Evolutionary conservation across 805 yeast genomes (phyloP).

Genomic region (Starmerella ratchasimensis): DNA sequence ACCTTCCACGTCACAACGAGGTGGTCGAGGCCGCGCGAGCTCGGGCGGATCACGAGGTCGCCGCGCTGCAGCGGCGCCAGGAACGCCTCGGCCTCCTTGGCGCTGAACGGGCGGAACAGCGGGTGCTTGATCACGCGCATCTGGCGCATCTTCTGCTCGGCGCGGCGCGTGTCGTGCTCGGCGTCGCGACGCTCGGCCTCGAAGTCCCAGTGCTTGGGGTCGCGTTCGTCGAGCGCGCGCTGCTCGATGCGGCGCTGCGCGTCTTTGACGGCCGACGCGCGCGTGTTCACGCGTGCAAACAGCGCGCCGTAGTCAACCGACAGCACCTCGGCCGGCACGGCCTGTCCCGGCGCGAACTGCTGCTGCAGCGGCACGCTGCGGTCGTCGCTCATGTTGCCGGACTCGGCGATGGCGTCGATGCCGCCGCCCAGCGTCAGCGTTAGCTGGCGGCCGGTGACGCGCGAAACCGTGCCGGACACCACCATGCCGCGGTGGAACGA

Average conservation of each 20-base stretch:
- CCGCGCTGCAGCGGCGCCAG: constrained; percentile 83
- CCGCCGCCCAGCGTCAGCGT: constrained; percentile 42
- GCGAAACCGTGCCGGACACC: constrained; percentile 59
- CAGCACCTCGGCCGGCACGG: constrained; percentile 69
- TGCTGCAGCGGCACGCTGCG: constrained; percentile 20
- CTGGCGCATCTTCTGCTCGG: constrained; percentile 51
- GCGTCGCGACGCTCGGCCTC: constrained; percentile 47
- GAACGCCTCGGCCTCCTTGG: constrained; percentile 82
- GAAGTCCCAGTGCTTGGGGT: constrained; percentile 63
- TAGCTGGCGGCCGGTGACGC: constrained; percentile 40
- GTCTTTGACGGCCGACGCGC: constrained; percentile 47
- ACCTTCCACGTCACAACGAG: constrained; percentile 94
- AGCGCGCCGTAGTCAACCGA: constrained; percentile 62
- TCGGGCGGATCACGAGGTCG: constrained; percentile 85
- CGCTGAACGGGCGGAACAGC: constrained; percentile 67
- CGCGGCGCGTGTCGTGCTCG: constrained; percentile 55
- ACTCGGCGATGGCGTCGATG: constrained; percentile 40
- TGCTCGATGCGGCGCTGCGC: constrained; percentile 31
- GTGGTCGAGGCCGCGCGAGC: constrained; percentile 77
- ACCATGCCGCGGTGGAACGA: constrained; percentile 55
- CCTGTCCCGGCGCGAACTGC: constrained; percentile 43
- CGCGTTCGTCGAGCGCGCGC: constrained; percentile 29
- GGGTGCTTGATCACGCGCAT: constrained; percentile 83
- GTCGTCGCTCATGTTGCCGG: constrained; percentile 27
- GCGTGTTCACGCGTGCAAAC: constrained; percentile 58